These are phyloP conservation scores for Atalantia buxifolia DNA, from an alignment of 345 rosid genomes.

Conservation along the genomic window DNA sequence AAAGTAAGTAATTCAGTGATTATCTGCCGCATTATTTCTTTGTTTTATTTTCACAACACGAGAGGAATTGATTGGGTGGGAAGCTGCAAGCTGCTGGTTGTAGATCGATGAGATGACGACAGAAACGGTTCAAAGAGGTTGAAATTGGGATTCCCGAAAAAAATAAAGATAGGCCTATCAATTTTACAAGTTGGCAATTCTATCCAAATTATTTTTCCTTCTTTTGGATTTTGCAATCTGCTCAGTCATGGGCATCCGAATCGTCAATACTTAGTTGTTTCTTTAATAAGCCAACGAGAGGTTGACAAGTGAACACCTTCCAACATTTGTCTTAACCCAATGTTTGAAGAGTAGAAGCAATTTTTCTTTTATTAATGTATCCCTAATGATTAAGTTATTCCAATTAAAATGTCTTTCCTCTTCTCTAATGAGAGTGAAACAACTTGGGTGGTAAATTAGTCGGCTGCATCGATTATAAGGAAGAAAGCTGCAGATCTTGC, in stretches of 20 bases:
- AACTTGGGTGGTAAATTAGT: no score
- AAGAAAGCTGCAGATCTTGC: no score
- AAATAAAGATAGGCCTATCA: conserved; percentile 15
- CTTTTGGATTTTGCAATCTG: no score
- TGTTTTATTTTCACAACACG: not conserved
- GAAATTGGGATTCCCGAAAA: conserved; percentile 21
- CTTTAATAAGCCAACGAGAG: not conserved
- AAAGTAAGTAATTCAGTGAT: not conserved
- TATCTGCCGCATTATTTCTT: not conserved
- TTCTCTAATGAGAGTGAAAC: no score
- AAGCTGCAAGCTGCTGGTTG: not conserved
- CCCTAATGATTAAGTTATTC: no score
- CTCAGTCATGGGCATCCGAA: no score
- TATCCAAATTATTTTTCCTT: not conserved
- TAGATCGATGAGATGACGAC: not conserved
- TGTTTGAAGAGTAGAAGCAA: no score
- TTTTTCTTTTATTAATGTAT: no score
- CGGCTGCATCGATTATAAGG: no score
- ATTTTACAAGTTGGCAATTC: conserved; percentile 11
- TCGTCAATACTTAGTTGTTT: no score
- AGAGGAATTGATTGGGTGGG: not conserved
- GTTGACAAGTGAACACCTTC: not conserved
- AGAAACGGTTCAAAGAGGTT: not conserved
- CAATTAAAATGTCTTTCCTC: no score
- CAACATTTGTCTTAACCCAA: not conserved